Percentiles rank a stretch among this genome's conserved stretches.
Evolutionary conservation across 257 asterid genomes (phyloP).

Genomic region (Solanum sejunctum): DNA sequence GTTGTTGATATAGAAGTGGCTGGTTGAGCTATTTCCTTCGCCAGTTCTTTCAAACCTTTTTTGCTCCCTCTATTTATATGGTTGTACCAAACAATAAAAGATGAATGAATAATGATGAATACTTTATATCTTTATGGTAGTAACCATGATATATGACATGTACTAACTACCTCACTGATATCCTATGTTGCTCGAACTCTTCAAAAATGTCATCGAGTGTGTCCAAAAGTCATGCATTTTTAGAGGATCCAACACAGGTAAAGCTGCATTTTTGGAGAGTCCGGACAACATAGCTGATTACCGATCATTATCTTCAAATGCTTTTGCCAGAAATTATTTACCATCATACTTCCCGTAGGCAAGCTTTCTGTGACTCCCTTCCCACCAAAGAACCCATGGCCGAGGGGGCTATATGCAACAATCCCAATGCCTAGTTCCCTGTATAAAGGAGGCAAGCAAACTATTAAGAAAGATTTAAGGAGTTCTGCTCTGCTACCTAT

Average conservation of each 20-base stretch:
- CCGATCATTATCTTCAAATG: neutral
- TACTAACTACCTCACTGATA: neutral
- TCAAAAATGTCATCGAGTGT: neutral
- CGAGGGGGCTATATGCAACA: slow-evolving; percentile 49
- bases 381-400: slow-evolving; percentile 46
- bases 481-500: neutral
- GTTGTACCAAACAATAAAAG: neutral
- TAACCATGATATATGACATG: neutral
- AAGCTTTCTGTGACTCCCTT: slow-evolving; percentile 30
- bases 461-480: neutral
- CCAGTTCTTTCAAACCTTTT: neutral
- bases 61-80: neutral
- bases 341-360: slow-evolving; percentile 26
- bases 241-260: neutral
- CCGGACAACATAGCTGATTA: neutral
- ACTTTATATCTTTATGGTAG: neutral
- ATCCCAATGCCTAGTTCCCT: slow-evolving; percentile 49
- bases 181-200: neutral
- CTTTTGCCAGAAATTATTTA: slow-evolving; percentile 2
- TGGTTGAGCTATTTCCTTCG: neutral
- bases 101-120: neutral
- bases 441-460: neutral
- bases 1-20: neutral
- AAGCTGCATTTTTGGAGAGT: neutral
- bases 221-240: neutral